Evolutionary conservation across 352 stramenopile species (phyloP).

Genomic region (Phytophthora pinifolia): DNA sequence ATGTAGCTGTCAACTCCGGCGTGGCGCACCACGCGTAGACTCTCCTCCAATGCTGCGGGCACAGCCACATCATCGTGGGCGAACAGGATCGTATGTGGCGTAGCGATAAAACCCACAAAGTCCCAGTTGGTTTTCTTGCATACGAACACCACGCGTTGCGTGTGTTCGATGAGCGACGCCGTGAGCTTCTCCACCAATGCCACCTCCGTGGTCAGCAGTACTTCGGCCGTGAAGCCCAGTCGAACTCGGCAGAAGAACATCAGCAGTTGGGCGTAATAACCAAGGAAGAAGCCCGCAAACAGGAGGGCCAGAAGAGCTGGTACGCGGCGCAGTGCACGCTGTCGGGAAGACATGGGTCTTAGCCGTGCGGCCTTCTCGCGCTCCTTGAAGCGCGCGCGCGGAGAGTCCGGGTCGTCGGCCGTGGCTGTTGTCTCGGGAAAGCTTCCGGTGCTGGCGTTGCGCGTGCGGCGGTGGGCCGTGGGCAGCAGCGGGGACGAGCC

Average conservation of each 20-base stretch:
- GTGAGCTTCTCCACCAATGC: conserved; percentile 49
- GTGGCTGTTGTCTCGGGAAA: conserved; percentile 21
- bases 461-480: conserved; percentile 34
- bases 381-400: conserved; percentile 25
- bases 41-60: conserved; percentile 49
- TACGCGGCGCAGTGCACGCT: conserved; percentile 22
- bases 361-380: conserved; percentile 19
- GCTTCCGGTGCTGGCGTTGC: conserved; percentile 34
- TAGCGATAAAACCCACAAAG: conserved; percentile 69
- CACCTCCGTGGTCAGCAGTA: conserved; percentile 47
- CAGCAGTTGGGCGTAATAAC: conserved; percentile 71
- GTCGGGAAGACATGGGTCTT: conserved; percentile 4
- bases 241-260: conserved; percentile 70
- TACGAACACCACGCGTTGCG: conserved; percentile 66
- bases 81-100: conserved; percentile 65
- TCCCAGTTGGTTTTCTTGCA: conserved; percentile 81
- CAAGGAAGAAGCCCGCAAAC: conserved; percentile 41
- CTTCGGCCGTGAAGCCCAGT: conserved; percentile 52
- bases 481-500: conserved; percentile 30
- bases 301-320: conserved; percentile 24
- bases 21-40: conserved; percentile 62
- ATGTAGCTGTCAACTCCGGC: conserved; percentile 66
- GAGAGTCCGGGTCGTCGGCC: conserved; percentile 12
- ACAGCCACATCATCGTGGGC: conserved; percentile 65
- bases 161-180: conserved; percentile 50